phyloP scores from a whole-genome alignment of 1,284 basidiomycete species.

The Ganoderma lucidum region DNA sequence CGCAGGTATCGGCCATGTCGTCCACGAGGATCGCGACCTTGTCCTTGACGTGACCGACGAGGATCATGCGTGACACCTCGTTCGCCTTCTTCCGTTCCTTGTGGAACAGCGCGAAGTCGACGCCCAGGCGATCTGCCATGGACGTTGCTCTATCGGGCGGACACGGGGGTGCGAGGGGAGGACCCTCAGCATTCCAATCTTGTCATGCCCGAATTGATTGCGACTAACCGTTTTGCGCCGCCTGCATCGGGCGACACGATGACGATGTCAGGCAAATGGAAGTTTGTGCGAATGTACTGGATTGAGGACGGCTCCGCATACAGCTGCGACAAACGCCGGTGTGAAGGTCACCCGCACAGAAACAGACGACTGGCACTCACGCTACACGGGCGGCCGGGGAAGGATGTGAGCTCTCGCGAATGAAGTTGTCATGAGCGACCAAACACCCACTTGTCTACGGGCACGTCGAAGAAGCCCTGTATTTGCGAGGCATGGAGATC shows the following conservation, averaged over 20 bases:
- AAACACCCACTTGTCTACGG: slow-evolving; percentile 94
- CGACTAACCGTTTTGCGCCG: slow-evolving; percentile 90
- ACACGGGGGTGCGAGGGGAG: slow-evolving; percentile 1
- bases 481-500: slow-evolving; percentile 98
- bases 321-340: slow-evolving; percentile 60
- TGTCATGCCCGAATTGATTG: slow-evolving; percentile 11
- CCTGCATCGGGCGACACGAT: slow-evolving; percentile 99
- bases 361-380: slow-evolving; percentile 50
- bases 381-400: slow-evolving; percentile 43
- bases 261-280: slow-evolving; percentile 88
- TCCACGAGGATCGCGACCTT: slow-evolving; percentile 99
- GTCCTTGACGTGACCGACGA: slow-evolving; percentile 93
- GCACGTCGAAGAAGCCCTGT: slow-evolving; percentile 99
- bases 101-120: slow-evolving; percentile 99
- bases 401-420: slow-evolving; percentile 32
- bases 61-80: slow-evolving; percentile 98
- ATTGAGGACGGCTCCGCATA: slow-evolving; percentile 98
- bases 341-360: slow-evolving; percentile 38
- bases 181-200: slow-evolving; percentile 2
- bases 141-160: slow-evolving; percentile 84
- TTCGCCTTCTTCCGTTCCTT: slow-evolving; percentile 99
- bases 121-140: slow-evolving; percentile 95
- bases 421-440: slow-evolving; percentile 25
- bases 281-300: slow-evolving; percentile 93
- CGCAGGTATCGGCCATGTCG: slow-evolving; percentile 99